Evolutionary conservation across 305 asterid genomes (phyloP).

Genomic region (Salvia sclarea): DNA sequence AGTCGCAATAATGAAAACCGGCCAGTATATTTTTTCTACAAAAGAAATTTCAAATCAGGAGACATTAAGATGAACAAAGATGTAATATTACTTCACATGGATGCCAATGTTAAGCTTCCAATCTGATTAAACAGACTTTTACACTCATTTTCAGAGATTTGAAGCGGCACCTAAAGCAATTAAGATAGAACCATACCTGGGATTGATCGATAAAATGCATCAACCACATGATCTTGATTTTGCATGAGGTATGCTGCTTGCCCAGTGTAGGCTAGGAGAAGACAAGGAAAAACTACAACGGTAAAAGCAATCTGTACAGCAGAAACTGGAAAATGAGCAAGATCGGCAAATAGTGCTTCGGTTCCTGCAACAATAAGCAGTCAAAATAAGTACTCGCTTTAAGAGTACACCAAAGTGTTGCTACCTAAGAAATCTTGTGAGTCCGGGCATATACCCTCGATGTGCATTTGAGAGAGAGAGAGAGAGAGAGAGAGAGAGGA

Average conservation of each 20-base stretch:
- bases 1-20: constrained; percentile 83
- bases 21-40: constrained; percentile 92
- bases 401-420: neutral
- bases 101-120: neutral
- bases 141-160: neutral
- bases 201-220: constrained; percentile 95
- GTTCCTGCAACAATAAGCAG: constrained; percentile 66
- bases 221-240: constrained; percentile 64
- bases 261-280: constrained; percentile 90
- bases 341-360: constrained; percentile 98
- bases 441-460: neutral
- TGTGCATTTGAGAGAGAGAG: neutral
- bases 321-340: constrained; percentile 88
- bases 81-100: neutral
- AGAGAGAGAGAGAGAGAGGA: constrained; percentile 3
- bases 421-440: neutral
- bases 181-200: constrained; percentile 61
- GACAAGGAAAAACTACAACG: constrained; percentile 89
- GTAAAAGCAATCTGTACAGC: constrained; percentile 97
- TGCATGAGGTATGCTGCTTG: constrained; percentile 96
- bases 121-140: neutral
- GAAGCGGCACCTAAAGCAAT: neutral
- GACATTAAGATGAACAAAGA: constrained; percentile 7
- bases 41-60: neutral
- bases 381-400: constrained; percentile 23